phyloP scores from a whole-genome alignment of 2,329 filamentous ascomycete genomes.

The Amauroascus niger region DNA sequence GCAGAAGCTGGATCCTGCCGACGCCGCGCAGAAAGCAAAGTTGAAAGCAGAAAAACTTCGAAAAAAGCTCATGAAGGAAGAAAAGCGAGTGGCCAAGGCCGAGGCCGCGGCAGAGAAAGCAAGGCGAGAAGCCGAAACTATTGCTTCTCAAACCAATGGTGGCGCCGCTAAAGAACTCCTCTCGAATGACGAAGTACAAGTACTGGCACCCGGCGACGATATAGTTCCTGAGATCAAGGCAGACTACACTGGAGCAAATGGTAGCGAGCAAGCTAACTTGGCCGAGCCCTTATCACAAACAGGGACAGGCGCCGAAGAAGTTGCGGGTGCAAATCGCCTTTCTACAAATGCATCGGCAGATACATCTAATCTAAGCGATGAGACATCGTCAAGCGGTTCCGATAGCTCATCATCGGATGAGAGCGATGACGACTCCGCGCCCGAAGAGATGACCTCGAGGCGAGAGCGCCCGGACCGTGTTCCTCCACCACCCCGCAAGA shows the following conservation, averaged over 20 bases:
- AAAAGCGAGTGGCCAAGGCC: constrained; percentile 41
- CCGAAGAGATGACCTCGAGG: constrained; percentile 36
- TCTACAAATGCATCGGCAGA: neutral
- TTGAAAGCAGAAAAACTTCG: constrained; percentile 35
- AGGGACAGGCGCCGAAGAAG: neutral
- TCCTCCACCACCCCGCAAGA: constrained; percentile 29
- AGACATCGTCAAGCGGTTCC: constrained; percentile 32
- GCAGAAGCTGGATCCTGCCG: constrained; percentile 24
- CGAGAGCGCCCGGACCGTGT: constrained; percentile 34
- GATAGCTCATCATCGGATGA: constrained; percentile 18
- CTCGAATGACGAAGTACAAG: no score
- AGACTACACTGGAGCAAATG: neutral
- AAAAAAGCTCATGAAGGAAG: constrained; percentile 54
- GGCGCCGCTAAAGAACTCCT: neutral
- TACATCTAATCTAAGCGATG: constrained; percentile 21
- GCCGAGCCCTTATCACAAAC: neutral
- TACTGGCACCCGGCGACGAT: no score
- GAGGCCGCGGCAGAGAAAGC: constrained; percentile 36
- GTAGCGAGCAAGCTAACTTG: neutral
- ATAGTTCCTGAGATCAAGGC: neutral
- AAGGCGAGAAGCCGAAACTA: constrained; percentile 26
- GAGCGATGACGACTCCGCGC: constrained; percentile 23
- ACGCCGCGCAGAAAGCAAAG: constrained; percentile 31
- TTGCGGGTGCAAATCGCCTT: neutral
- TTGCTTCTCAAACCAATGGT: constrained; percentile 1